Evolutionary conservation across 2,329 filamentous ascomycete species (phyloP).

Genomic region (Chrysosporium keratinophilum): DNA sequence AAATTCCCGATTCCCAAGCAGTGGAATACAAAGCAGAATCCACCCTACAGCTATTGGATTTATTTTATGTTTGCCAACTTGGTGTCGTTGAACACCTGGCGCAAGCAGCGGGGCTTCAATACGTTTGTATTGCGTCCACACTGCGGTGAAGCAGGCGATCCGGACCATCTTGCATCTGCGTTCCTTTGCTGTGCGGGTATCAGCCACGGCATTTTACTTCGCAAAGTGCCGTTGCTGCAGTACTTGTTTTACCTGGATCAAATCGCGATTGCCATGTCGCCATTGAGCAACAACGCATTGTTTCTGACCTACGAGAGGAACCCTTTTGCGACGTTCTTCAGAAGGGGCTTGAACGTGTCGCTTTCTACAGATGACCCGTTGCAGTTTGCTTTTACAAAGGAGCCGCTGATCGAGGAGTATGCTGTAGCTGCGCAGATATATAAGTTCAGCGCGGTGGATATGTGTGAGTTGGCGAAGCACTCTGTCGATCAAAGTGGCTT

Average conservation of each 20-base stretch:
- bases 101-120: conserved; percentile 85
- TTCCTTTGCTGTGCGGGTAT: conserved; percentile 93
- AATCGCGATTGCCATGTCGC: conserved; percentile 99
- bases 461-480: conserved; percentile 96
- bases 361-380: conserved; percentile 93
- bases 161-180: conserved; percentile 86
- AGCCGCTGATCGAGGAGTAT: conserved; percentile 95
- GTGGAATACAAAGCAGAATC: conserved; percentile 90
- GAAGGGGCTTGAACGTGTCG: conserved; percentile 86
- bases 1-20: conserved; percentile 86
- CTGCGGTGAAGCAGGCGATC: conserved; percentile 93
- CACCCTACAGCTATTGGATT: conserved; percentile 98
- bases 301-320: conserved; percentile 96
- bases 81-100: conserved; percentile 80
- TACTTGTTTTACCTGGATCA: conserved; percentile 98
- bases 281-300: conserved; percentile 90
- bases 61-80: conserved; percentile 96
- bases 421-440: conserved; percentile 97
- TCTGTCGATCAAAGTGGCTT: conserved; percentile 93
- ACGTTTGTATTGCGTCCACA: conserved; percentile 89
- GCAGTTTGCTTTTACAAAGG: conserved; percentile 97
- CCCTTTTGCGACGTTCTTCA: conserved; percentile 91
- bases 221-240: conserved; percentile 88
- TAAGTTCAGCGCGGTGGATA: conserved; percentile 91
- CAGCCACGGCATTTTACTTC: conserved; percentile 81